These are phyloP conservation scores for Apiospora saccharicola DNA, from an alignment of 2,329 filamentous ascomycete species.

Conservation along the genomic window DNA sequence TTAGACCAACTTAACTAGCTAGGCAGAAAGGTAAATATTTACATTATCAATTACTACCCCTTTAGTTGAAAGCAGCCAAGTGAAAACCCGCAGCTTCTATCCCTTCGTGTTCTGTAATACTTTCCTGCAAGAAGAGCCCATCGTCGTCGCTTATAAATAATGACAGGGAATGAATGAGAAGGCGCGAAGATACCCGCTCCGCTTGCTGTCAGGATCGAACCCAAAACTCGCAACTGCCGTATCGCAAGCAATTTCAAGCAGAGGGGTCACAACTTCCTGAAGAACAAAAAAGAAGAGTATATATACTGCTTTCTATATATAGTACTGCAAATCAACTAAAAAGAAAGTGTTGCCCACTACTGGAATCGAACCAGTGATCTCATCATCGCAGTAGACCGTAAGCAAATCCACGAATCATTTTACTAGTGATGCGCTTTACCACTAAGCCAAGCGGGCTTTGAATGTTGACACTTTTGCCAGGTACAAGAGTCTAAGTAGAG, in stretches of 20 bases:
- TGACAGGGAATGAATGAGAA: too few relatives aligned
- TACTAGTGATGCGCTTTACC: conserved; percentile 26
- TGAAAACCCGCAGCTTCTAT: neutral
- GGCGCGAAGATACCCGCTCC: too few relatives aligned
- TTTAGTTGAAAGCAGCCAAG: neutral
- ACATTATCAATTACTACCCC: neutral
- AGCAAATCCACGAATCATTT: too few relatives aligned
- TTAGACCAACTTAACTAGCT: neutral
- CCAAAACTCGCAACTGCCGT: too few relatives aligned
- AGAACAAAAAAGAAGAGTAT: neutral
- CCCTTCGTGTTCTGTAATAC: neutral
- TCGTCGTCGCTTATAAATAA: too few relatives aligned
- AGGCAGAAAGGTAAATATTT: neutral
- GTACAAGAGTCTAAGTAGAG: neutral
- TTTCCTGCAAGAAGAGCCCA: too few relatives aligned
- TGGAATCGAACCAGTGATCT: conserved; percentile 25
- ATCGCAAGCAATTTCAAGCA: too few relatives aligned
- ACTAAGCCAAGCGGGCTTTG: conserved; percentile 25
- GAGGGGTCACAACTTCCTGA: too few relatives aligned
- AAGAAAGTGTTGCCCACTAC: conserved; percentile 18
- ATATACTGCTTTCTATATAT: too few relatives aligned
- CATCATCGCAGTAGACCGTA: neutral
- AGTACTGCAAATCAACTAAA: neutral
- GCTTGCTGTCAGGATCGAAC: too few relatives aligned
- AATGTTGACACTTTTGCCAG: neutral